phyloP scores from a whole-genome alignment of 106 monocot species.

The Cymbidium sinense region DNA sequence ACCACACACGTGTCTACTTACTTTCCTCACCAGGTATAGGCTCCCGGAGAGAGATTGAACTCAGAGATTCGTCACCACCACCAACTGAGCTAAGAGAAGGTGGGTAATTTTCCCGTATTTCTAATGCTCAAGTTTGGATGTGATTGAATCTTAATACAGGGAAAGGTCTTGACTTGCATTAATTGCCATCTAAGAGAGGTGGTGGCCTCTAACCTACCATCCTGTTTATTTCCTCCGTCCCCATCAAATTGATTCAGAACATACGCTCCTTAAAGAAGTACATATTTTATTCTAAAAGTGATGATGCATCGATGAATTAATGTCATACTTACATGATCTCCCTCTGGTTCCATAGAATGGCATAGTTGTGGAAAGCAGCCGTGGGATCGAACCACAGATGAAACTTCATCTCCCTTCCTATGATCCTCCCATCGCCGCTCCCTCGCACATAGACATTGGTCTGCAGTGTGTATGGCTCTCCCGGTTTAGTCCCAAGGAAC shows the following conservation, averaged over 20 bases:
- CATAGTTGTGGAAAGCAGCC: slow-evolving; percentile 42
- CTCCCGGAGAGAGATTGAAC: too few relatives aligned
- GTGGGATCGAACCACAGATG: slow-evolving; percentile 65
- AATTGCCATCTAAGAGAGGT: neutral
- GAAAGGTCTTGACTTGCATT: neutral
- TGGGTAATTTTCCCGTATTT: too few relatives aligned
- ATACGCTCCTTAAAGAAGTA: neutral
- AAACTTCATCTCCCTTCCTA: slow-evolving; percentile 59
- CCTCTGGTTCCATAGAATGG: slow-evolving; percentile 45
- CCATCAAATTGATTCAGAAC: neutral
- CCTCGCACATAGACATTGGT: slow-evolving; percentile 50
- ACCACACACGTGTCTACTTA: too few relatives aligned
- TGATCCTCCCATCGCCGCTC: slow-evolving; percentile 47
- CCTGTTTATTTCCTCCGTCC: too few relatives aligned
- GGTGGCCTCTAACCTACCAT: too few relatives aligned
- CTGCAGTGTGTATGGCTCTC: slow-evolving; percentile 43
- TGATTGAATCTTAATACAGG: neutral
- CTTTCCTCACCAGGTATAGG: too few relatives aligned
- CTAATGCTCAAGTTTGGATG: too few relatives aligned
- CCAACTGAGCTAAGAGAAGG: too few relatives aligned
- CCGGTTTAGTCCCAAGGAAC: slow-evolving; percentile 51
- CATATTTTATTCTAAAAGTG: neutral
- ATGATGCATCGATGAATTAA: too few relatives aligned
- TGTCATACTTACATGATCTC: slow-evolving; percentile 38
- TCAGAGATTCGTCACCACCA: too few relatives aligned